Conservation (phyloP, 1,139 yeast genomes). For the Yamadazyma trypodendri region DNA sequence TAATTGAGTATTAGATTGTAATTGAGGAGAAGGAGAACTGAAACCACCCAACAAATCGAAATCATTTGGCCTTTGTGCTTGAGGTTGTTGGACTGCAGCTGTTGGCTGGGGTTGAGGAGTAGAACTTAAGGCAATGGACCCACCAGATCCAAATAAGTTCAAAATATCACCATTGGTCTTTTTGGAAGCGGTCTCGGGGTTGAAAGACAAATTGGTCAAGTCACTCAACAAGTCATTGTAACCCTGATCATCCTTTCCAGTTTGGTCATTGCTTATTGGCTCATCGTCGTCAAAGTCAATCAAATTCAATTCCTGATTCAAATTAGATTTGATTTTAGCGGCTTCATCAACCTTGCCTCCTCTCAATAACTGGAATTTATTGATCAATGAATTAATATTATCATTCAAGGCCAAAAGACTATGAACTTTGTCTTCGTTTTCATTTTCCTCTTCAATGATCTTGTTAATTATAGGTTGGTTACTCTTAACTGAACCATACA, state of each 20-base stretch:
- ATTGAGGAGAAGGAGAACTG: slow-evolving; percentile 47
- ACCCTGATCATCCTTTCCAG: slow-evolving; percentile 43
- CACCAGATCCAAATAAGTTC: slow-evolving; percentile 49
- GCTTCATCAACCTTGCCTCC: slow-evolving; percentile 66
- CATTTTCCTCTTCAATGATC: slow-evolving; percentile 62
- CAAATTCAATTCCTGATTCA: slow-evolving; percentile 52
- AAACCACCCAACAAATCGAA: slow-evolving; percentile 47
- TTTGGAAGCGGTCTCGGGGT: slow-evolving; percentile 14
- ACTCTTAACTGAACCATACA: slow-evolving; percentile 75
- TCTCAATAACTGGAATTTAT: slow-evolving; percentile 65
- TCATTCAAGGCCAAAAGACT: slow-evolving; percentile 74
- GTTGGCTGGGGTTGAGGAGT: slow-evolving; percentile 10
- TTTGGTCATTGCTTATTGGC: slow-evolving; percentile 35
- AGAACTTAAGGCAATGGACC: slow-evolving; percentile 41
- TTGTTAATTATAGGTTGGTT: slow-evolving; percentile 87
- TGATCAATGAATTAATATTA: slow-evolving; percentile 65
- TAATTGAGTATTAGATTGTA: slow-evolving; percentile 42
- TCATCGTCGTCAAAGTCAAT: slow-evolving; percentile 77
- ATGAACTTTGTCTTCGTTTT: slow-evolving; percentile 63
- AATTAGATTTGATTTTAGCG: slow-evolving; percentile 46
- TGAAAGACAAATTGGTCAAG: slow-evolving; percentile 59
- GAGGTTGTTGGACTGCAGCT: slow-evolving; percentile 12
- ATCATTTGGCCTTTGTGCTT: slow-evolving; percentile 16
- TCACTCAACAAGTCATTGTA: slow-evolving; percentile 72
- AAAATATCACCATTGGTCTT: slow-evolving; percentile 29